Conservation (phyloP, 768 basidiomycete genomes). For the Psilocybe azurescens region DNA sequence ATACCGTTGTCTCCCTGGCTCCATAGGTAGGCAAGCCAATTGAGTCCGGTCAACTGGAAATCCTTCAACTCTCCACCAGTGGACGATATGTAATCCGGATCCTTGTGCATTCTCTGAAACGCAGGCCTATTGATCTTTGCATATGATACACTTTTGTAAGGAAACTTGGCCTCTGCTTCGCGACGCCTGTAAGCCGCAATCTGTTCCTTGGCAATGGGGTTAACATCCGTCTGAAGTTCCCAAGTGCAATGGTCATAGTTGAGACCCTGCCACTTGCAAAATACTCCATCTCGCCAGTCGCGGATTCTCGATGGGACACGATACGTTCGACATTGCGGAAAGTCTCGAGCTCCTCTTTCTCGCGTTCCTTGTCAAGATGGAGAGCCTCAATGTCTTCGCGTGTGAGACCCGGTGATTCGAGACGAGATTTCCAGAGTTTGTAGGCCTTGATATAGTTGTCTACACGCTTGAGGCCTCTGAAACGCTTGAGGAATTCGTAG, state of each 20-base stretch:
- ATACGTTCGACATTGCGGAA: conserved; percentile 93
- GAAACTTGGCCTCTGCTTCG: conserved; percentile 80
- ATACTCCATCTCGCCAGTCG: conserved; percentile 72
- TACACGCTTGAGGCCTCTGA: conserved; percentile 94
- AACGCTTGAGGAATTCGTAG: conserved; percentile 94
- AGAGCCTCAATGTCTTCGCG: conserved; percentile 91
- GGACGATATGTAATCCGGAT: conserved; percentile 81
- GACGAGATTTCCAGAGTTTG: conserved; percentile 71
- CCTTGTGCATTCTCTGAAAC: conserved; percentile 84
- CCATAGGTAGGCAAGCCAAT: conserved; percentile 99
- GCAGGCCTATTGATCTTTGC: conserved; percentile 68
- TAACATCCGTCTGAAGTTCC: conserved; percentile 86
- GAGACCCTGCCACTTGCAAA: conserved; percentile 96
- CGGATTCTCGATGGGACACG: conserved; percentile 74
- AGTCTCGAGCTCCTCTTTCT: conserved; percentile 89
- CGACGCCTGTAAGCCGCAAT: conserved; percentile 82
- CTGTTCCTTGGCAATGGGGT: conserved; percentile 73
- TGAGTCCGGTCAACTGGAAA: conserved; percentile 96
- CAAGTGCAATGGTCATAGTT: conserved; percentile 96
- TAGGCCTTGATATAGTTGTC: conserved; percentile 98
- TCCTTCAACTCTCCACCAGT: conserved; percentile 93
- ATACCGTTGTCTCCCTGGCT: conserved; percentile 95
- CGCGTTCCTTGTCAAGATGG: conserved; percentile 88
- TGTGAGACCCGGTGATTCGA: conserved; percentile 68
- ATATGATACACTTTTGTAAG: conserved; percentile 82